Percentiles rank a stretch among this genome's conserved stretches.
phyloP scores from a whole-genome alignment of 352 stramenopile genomes.

The Phytopythium chamaehyphon region DNA sequence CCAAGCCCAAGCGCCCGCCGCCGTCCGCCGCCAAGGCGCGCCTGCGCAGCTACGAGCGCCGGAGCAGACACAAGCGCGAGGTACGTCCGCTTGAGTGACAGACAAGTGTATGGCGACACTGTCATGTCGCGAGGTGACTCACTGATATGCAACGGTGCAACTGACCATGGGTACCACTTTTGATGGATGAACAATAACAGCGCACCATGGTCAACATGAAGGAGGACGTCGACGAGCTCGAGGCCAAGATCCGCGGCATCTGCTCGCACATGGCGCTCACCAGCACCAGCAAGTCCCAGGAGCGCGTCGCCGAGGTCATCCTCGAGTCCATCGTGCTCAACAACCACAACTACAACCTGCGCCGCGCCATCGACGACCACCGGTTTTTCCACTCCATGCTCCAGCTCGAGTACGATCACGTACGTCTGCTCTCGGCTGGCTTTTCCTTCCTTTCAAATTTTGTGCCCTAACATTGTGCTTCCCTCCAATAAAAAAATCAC shows the following conservation, averaged over 20 bases:
- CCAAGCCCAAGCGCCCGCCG: slow-evolving; percentile 33
- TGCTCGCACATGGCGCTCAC: slow-evolving; percentile 21
- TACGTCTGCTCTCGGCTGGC: no score
- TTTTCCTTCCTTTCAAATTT: background rate
- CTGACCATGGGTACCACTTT: background rate
- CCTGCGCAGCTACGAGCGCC: slow-evolving; percentile 48
- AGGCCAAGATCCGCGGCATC: slow-evolving; percentile 26
- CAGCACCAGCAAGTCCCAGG: slow-evolving; percentile 10
- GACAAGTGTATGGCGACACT: background rate
- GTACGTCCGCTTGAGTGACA: slow-evolving; percentile 12
- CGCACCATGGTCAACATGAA: slow-evolving; percentile 55
- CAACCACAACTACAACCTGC: slow-evolving; percentile 50
- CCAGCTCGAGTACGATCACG: slow-evolving; percentile 54
- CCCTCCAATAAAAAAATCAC: slow-evolving; percentile 3
- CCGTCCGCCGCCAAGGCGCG: slow-evolving; percentile 36
- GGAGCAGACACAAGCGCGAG: slow-evolving; percentile 49
- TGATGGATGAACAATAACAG: slow-evolving; percentile 9
- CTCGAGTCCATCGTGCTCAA: slow-evolving; percentile 39
- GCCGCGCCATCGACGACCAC: slow-evolving; percentile 44
- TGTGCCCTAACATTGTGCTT: background rate
- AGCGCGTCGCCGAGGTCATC: slow-evolving; percentile 30
- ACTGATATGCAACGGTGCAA: slow-evolving; percentile 1
- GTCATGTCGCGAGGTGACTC: background rate
- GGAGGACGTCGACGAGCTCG: slow-evolving; percentile 30
- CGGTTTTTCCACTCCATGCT: slow-evolving; percentile 59